These are phyloP conservation scores for Pinus tabuliformis DNA, from an alignment of 75 land plant species.

Conservation along the genomic window DNA sequence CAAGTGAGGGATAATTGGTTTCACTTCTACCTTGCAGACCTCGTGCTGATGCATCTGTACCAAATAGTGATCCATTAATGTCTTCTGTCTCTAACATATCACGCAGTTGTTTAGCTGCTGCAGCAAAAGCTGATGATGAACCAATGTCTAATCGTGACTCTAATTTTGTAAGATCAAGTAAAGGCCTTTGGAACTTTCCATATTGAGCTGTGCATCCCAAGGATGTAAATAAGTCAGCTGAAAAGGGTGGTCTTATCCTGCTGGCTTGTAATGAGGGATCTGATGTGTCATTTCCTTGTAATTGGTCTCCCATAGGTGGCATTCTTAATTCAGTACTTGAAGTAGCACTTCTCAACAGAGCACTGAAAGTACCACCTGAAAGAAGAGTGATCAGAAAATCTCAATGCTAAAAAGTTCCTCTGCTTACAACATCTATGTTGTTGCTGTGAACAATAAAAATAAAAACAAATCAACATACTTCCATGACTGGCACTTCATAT, in stretches of 20 bases:
- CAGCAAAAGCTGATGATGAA: conserved; percentile 23
- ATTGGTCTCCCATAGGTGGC: not conserved
- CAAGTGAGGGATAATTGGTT: conserved; percentile 17
- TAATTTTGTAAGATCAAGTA: conserved; percentile 34
- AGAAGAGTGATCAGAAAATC: too few relatives aligned
- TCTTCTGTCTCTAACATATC: conserved; percentile 6
- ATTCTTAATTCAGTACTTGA: too few relatives aligned
- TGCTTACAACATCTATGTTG: too few relatives aligned
- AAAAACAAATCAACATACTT: too few relatives aligned
- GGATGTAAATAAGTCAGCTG: conserved; percentile 35
- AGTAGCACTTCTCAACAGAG: too few relatives aligned
- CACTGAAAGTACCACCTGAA: too few relatives aligned
- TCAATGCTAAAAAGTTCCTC: too few relatives aligned
- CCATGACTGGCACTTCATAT: too few relatives aligned
- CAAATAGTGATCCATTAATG: conserved; percentile 16
- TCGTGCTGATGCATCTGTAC: not conserved
- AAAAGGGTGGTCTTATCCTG: not conserved
- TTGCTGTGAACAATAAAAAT: too few relatives aligned
- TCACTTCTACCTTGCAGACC: not conserved
- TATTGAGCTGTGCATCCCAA: conserved; percentile 29
- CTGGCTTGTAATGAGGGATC: conserved; percentile 4
- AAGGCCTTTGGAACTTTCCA: conserved; percentile 25
- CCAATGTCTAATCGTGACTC: conserved; percentile 31
- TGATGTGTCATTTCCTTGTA: not conserved
- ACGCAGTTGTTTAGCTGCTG: conserved; percentile 4